These are phyloP conservation scores for Diaporthe capsici DNA, from an alignment of 2,329 filamentous ascomycete genomes.

Conservation along the genomic window DNA sequence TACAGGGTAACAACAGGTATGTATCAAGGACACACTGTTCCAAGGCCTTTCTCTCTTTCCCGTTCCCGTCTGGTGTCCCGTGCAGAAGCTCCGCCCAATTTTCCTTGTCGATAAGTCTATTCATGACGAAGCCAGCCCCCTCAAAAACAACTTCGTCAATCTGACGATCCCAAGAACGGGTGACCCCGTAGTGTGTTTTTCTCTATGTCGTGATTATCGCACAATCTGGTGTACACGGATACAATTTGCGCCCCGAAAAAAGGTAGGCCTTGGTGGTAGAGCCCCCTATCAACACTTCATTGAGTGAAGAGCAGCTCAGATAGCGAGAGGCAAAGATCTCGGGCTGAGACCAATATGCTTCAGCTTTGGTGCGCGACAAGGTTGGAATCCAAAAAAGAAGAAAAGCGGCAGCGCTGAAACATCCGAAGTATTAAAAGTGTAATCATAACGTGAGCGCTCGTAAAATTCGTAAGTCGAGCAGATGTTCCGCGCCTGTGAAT, in stretches of 20 bases:
- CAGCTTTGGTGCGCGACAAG: neutral
- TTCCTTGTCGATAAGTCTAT: slow-evolving; percentile 22
- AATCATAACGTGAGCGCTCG: slow-evolving; percentile 33
- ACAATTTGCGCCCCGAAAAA: slow-evolving; percentile 5
- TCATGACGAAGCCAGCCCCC: slow-evolving; percentile 12
- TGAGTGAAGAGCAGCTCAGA: neutral
- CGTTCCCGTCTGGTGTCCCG: slow-evolving; percentile 18
- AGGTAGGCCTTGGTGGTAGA: neutral
- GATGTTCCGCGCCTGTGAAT: neutral
- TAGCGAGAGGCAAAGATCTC: slow-evolving; percentile 7
- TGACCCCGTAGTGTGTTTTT: neutral
- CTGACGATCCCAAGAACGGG: slow-evolving; percentile 5
- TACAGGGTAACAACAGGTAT: slow-evolving; percentile 37
- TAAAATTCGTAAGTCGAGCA: slow-evolving; percentile 34
- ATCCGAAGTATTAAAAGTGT: slow-evolving; percentile 37
- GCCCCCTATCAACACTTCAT: neutral
- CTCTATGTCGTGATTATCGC: slow-evolving; percentile 28
- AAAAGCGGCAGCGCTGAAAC: slow-evolving; percentile 25
- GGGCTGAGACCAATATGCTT: slow-evolving; percentile 10
- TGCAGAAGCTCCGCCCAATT: slow-evolving; percentile 16
- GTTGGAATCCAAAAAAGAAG: slow-evolving; percentile 29
- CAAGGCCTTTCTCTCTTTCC: slow-evolving; percentile 6
- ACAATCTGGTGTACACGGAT: slow-evolving; percentile 35
- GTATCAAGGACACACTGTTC: slow-evolving; percentile 31
- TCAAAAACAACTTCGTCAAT: neutral